These are phyloP conservation scores for Quercus gilva DNA, from an alignment of 306 rosid genomes.

Conservation along the genomic window DNA sequence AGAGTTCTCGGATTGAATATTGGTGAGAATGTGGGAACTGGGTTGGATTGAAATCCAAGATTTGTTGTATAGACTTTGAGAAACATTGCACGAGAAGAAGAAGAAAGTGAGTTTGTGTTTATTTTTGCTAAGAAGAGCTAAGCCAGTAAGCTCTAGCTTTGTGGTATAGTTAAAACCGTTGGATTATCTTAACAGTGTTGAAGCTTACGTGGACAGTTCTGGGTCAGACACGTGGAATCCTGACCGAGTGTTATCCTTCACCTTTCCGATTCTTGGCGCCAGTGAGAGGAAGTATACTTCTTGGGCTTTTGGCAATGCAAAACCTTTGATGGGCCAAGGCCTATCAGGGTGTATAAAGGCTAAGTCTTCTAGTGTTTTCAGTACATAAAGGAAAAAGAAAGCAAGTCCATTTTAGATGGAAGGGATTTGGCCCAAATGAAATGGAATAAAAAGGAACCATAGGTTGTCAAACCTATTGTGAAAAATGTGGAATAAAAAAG, in stretches of 20 bases:
- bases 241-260: background rate
- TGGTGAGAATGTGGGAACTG: conserved; percentile 6
- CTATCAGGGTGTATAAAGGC: background rate
- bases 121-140: no score
- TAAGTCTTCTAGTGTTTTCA: background rate
- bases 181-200: background rate
- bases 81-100: conserved; percentile 19
- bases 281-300: background rate
- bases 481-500: no score
- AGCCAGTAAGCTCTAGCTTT: background rate
- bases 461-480: no score
- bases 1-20: background rate
- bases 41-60: background rate
- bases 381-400: no score
- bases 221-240: conserved; percentile 10
- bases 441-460: no score
- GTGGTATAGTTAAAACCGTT: conserved; percentile 6
- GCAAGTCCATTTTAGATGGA: background rate
- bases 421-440: no score
- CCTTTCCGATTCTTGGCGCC: background rate
- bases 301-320: background rate
- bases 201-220: conserved; percentile 1
- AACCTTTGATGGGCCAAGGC: background rate
- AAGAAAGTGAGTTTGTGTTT: background rate
- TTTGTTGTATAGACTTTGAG: conserved; percentile 19